These are phyloP conservation scores for Ophiocordyceps sinensis DNA, from an alignment of 2,329 filamentous ascomycete species.

Conservation along the genomic window DNA sequence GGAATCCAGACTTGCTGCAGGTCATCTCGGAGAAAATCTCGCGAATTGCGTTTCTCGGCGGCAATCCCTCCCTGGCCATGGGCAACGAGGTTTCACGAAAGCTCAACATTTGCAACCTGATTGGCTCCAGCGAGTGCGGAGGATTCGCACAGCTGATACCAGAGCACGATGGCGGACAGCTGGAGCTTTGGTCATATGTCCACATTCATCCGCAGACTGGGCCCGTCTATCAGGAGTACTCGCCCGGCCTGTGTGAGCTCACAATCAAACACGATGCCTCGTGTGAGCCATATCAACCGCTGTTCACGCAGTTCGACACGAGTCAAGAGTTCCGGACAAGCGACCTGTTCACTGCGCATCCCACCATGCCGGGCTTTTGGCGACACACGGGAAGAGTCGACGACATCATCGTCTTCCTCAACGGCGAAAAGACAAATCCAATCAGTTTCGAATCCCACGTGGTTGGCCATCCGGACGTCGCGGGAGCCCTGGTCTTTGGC, in stretches of 20 bases:
- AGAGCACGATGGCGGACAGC: not conserved
- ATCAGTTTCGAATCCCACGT: not conserved
- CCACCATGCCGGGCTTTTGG: not conserved
- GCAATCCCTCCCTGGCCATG: not conserved
- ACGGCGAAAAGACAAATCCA: not conserved
- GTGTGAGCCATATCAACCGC: not conserved
- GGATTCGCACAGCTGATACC: not conserved
- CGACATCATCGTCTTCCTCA: not conserved
- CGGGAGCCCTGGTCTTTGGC: not conserved
- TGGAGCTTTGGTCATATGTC: not conserved
- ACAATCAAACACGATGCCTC: not conserved
- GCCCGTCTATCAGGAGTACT: not conserved
- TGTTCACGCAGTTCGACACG: not conserved
- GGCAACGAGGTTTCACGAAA: not conserved
- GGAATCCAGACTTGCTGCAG: not conserved
- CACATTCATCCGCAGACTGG: not conserved
- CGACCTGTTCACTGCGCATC: not conserved
- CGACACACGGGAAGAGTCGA: not conserved
- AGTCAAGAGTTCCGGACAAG: not conserved
- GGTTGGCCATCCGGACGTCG: not conserved
- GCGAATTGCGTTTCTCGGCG: not conserved
- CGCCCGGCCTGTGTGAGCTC: not conserved
- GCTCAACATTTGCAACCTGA: not conserved
- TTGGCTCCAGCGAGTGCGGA: not conserved
- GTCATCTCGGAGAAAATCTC: not conserved